Evolutionary conservation across 1,139 yeast genomes (phyloP).

Genomic region (Hansenula lynferdii): DNA sequence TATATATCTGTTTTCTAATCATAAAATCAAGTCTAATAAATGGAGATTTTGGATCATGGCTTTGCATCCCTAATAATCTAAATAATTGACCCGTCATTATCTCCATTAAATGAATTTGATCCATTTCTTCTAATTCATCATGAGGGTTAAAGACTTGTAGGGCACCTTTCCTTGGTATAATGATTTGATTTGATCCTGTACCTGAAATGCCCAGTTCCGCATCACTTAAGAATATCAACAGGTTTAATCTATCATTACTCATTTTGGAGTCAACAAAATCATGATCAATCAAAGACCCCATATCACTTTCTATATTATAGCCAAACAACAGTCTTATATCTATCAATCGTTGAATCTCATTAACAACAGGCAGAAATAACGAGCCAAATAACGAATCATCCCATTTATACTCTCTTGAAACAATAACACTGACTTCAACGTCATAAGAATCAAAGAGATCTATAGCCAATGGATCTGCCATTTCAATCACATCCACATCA

Average conservation of each 20-base stretch:
- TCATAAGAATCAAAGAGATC: not conserved
- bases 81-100: conserved; percentile 6
- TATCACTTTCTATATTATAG: not conserved
- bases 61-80: conserved; percentile 7
- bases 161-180: conserved; percentile 7
- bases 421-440: not conserved
- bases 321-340: not conserved
- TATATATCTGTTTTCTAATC: conserved; percentile 6
- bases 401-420: not conserved
- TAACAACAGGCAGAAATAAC: conserved; percentile 1
- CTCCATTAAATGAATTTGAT: conserved; percentile 9
- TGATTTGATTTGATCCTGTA: not conserved
- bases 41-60: conserved; percentile 11
- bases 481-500: not conserved
- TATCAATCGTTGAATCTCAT: not conserved
- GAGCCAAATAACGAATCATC: not conserved
- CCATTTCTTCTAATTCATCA: conserved; percentile 6
- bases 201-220: not conserved
- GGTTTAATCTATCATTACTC: conserved; percentile 4
- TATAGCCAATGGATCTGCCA: not conserved
- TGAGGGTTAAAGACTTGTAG: not conserved
- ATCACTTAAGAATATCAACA: conserved; percentile 2
- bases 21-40: conserved; percentile 10
- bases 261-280: not conserved
- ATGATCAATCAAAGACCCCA: not conserved